Conservation (phyloP, 495 filamentous ascomycete species). For the Podospora conica region DNA sequence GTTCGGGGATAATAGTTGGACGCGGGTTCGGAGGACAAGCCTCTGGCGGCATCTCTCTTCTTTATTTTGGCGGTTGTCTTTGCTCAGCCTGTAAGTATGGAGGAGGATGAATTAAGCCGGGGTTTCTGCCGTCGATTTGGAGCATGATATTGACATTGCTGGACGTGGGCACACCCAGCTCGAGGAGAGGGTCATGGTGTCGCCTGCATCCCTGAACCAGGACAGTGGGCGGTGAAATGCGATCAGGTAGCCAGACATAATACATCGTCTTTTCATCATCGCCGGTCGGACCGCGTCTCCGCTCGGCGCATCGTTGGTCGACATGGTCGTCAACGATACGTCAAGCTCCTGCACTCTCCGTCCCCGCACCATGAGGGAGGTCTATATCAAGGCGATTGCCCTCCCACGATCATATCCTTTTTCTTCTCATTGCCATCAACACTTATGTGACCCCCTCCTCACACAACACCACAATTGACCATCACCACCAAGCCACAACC, state of each 20-base stretch:
- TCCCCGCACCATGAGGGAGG: not conserved
- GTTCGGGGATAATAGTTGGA: not conserved
- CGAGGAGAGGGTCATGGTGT: not conserved
- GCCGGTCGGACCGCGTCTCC: not conserved
- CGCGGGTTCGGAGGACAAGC: not conserved
- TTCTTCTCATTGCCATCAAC: not conserved
- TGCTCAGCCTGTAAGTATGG: not conserved
- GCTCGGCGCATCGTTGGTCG: not conserved
- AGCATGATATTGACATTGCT: not conserved
- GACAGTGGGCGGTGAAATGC: not conserved
- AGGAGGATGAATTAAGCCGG: not conserved
- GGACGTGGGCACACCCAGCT: not conserved
- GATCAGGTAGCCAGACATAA: not conserved
- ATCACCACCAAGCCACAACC: not conserved
- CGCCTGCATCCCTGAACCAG: slow-evolving; percentile 2
- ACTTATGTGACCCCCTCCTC: not conserved
- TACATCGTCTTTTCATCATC: not conserved
- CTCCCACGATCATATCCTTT: not conserved
- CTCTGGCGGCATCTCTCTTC: not conserved
- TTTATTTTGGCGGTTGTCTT: not conserved
- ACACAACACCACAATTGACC: not conserved
- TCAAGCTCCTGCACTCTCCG: not conserved
- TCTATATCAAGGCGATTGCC: slow-evolving; percentile 1
- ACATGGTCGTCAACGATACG: slow-evolving; percentile 5
- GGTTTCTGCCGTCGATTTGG: not conserved